A percentile compares a stretch with the other conserved stretches of the same genome.
Conservation (phyloP, 2,329 filamentous ascomycete species). For the Fusarium longipes region DNA sequence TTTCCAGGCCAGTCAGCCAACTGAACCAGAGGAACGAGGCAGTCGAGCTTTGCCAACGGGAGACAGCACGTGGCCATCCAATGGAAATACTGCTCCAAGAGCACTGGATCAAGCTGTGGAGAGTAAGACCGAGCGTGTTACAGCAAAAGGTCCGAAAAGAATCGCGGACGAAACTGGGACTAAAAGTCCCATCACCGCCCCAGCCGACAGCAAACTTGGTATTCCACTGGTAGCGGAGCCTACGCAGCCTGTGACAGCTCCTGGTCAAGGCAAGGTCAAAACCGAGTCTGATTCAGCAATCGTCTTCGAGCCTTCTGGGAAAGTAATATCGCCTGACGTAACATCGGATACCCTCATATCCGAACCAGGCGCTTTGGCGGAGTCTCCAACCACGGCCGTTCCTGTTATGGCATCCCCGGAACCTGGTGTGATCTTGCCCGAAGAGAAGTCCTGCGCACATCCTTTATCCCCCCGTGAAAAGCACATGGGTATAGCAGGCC, state of each 20-base stretch:
- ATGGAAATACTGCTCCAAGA: not conserved
- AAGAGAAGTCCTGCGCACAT: not conserved
- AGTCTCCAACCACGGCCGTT: not conserved
- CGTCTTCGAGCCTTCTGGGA: not conserved
- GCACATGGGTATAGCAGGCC: not conserved
- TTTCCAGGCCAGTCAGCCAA: conserved; percentile 2
- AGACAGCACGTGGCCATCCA: not conserved
- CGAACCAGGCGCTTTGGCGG: not conserved
- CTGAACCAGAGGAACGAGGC: not conserved
- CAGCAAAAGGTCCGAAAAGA: not conserved
- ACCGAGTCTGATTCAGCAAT: not conserved
- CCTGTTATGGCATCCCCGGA: not conserved
- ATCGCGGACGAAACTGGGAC: not conserved
- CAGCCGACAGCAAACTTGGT: not conserved
- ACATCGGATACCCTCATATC: not conserved
- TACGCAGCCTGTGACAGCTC: not conserved
- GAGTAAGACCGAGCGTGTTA: not conserved
- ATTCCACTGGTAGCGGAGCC: not conserved
- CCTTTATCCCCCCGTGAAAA: not conserved
- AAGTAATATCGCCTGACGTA: not conserved
- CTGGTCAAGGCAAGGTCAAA: not conserved
- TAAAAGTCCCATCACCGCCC: not conserved
- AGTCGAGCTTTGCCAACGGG: not conserved
- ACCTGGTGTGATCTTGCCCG: not conserved
- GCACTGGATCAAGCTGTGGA: not conserved